Conservation (phyloP, 441 rosid species). For the Arabidopsis hybrid region DNA sequence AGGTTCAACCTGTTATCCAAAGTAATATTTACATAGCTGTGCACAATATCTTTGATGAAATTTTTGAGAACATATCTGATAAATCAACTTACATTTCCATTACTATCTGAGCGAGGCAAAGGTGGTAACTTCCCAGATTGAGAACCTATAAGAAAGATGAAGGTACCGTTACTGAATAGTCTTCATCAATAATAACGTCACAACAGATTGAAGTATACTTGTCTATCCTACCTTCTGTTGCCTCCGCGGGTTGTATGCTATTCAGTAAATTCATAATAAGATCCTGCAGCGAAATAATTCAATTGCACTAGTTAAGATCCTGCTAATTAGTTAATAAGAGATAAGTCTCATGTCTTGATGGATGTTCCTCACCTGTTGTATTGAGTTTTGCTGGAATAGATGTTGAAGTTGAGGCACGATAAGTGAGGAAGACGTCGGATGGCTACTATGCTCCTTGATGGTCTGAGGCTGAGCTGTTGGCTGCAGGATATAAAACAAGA, state of each 20-base stretch:
- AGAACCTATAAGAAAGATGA: conserved; percentile 55
- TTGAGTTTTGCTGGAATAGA: conserved; percentile 83
- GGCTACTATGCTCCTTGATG: conserved; percentile 61
- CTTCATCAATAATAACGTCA: conserved; percentile 24
- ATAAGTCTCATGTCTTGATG: conserved; percentile 23
- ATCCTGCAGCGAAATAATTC: conserved; percentile 61
- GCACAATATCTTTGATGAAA: conserved; percentile 8
- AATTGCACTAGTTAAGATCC: conserved; percentile 1
- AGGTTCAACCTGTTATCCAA: conserved; percentile 66
- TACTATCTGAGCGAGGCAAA: conserved; percentile 75
- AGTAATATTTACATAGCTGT: background rate
- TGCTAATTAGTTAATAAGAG: background rate
- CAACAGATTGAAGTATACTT: conserved; percentile 18
- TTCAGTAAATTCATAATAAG: conserved; percentile 69
- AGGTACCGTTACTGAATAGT: conserved; percentile 18
- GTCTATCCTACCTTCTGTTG: conserved; percentile 67
- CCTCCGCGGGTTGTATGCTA: conserved; percentile 70
- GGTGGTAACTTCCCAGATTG: conserved; percentile 94
- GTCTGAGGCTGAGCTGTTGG: conserved; percentile 64
- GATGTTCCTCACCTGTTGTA: conserved; percentile 74
- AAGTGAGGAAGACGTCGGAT: conserved; percentile 49
- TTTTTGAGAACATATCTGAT: conserved; percentile 13
- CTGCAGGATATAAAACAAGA: conserved; percentile 48
- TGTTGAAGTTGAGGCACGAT: conserved; percentile 89
- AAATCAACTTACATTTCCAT: conserved; percentile 69